Percentiles rank a stretch among this genome's conserved stretches.
Evolutionary conservation across 352 stramenopile species (phyloP).

Genomic region (Phytopythium kandeliae): DNA sequence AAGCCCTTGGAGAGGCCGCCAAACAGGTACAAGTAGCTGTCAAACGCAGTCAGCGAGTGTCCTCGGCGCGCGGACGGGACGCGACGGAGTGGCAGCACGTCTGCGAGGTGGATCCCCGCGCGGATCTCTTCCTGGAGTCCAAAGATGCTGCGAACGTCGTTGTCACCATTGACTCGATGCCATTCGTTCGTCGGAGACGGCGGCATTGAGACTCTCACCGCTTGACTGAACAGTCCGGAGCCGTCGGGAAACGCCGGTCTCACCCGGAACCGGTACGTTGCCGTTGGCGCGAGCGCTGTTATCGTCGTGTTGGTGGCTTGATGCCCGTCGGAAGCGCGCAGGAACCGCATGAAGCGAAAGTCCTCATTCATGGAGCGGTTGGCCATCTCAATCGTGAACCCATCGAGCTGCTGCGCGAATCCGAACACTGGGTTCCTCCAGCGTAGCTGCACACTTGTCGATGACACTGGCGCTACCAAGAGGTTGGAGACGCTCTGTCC

Average conservation of each 20-base stretch:
- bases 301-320: conserved; percentile 16
- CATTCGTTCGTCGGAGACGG: conserved; percentile 34
- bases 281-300: conserved; percentile 13
- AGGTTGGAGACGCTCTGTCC: conserved; percentile 24
- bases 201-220: conserved; percentile 28
- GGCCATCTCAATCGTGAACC: conserved; percentile 55
- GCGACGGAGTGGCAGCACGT: conserved; percentile 20
- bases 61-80: conserved; percentile 53
- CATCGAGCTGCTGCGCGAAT: conserved; percentile 33
- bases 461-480: conserved; percentile 13
- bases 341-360: conserved; percentile 36
- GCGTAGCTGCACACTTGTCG: conserved; percentile 26
- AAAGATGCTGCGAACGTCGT: conserved; percentile 22
- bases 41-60: conserved; percentile 47
- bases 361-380: conserved; percentile 50
- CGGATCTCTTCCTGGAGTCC: conserved; percentile 21
- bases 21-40: conserved; percentile 57
- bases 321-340: conserved; percentile 4
- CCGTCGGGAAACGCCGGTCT: conserved; percentile 38
- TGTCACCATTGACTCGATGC: conserved; percentile 15
- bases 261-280: conserved; percentile 54
- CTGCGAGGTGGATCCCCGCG: conserved; percentile 24
- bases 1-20: conserved; percentile 55
- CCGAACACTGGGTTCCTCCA: conserved; percentile 38
- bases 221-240: conserved; percentile 24